phyloP scores from a whole-genome alignment of 139 green algal species.

The Monoraphidium neglectum region DNA sequence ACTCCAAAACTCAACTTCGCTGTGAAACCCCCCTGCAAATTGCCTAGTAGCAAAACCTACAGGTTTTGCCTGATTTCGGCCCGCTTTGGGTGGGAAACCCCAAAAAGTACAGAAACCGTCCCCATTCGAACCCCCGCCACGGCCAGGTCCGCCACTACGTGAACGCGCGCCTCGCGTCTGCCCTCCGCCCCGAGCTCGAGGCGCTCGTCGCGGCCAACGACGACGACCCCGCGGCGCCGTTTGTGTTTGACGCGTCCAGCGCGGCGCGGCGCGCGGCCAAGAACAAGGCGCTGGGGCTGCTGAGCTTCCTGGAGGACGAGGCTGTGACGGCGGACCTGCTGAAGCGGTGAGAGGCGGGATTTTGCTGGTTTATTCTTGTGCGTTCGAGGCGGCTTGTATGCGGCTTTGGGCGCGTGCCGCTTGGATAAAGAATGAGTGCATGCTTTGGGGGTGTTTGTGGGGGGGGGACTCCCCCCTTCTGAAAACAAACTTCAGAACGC shows the following conservation, averaged over 20 bases:
- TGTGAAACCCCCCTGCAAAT: no score
- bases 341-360: constrained; percentile 8
- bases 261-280: constrained; percentile 79
- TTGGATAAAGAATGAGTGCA: no score
- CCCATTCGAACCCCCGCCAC: constrained; percentile 6
- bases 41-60: no score
- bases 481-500: no score
- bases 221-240: constrained; percentile 37
- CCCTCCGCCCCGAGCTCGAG: constrained; percentile 79
- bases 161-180: constrained; percentile 65
- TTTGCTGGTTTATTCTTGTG: neutral
- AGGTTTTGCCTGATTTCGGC: no score
- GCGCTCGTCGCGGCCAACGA: constrained; percentile 68
- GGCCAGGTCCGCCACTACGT: constrained; percentile 75
- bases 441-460: neutral
- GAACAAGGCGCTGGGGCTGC: constrained; percentile 81
- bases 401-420: no score
- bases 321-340: constrained; percentile 62
- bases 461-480: no score
- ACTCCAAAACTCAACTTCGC: no score
- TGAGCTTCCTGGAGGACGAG: constrained; percentile 72
- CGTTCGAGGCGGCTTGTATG: no score
- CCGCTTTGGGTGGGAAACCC: no score
- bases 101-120: no score
- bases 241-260: constrained; percentile 52